phyloP scores from a whole-genome alignment of 306 rosid species.

The Prunus mongolica region DNA sequence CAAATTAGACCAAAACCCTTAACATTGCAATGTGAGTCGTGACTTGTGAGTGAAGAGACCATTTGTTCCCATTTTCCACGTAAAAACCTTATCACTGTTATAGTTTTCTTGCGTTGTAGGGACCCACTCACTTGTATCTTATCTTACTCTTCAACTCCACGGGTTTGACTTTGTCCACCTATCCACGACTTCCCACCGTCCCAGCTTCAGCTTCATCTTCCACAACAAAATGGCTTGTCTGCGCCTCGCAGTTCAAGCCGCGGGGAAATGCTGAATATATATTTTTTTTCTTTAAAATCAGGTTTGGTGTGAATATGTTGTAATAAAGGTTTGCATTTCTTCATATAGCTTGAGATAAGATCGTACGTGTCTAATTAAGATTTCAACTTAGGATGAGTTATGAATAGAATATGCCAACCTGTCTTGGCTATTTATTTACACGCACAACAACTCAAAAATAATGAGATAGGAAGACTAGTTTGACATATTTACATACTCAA shows the following conservation, averaged over 20 bases:
- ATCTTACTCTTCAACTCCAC: neutral
- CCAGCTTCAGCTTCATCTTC: neutral
- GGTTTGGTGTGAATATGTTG: too few relatives aligned
- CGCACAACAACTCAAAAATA: too few relatives aligned
- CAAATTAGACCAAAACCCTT: too few relatives aligned
- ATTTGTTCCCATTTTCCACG: neutral
- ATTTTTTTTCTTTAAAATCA: too few relatives aligned
- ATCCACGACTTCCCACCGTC: neutral
- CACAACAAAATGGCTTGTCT: neutral
- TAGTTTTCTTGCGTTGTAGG: neutral
- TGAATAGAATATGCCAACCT: too few relatives aligned
- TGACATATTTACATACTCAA: too few relatives aligned
- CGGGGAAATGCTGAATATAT: neutral
- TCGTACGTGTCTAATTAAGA: too few relatives aligned
- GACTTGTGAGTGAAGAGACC: neutral
- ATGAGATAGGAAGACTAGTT: too few relatives aligned
- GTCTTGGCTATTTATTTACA: too few relatives aligned
- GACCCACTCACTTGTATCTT: neutral
- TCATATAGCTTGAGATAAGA: too few relatives aligned
- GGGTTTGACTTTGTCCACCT: neutral
- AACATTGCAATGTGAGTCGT: neutral
- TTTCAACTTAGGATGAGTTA: too few relatives aligned
- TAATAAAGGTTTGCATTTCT: too few relatives aligned
- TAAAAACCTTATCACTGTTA: neutral
- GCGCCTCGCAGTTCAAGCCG: neutral